A percentile compares a stretch with the other conserved stretches of the same genome.
Conservation (phyloP, 148 eudicot species). For the Rhododendron kiyosumense region DNA sequence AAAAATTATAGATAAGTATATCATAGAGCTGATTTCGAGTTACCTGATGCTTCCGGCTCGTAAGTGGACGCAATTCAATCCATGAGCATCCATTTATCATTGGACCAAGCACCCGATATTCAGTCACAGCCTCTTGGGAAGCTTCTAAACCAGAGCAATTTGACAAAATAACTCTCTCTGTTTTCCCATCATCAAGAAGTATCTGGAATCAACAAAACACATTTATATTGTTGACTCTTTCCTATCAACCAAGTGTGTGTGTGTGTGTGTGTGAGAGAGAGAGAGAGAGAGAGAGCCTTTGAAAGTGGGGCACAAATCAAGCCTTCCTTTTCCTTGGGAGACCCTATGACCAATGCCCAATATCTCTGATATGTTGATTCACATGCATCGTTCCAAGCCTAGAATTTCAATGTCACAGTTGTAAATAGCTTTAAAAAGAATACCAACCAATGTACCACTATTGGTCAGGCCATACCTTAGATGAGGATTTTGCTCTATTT, state of each 20-base stretch:
- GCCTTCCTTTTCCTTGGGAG: constrained; percentile 85
- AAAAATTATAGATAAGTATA: neutral
- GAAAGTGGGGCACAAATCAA: constrained; percentile 75
- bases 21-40: neutral
- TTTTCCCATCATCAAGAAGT: constrained; percentile 79
- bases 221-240: neutral
- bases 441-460: neutral
- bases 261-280: neutral
- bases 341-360: constrained; percentile 93
- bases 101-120: constrained; percentile 91
- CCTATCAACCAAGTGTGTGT: neutral
- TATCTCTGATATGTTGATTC: constrained; percentile 64
- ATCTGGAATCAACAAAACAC: constrained; percentile 37
- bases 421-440: neutral
- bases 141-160: constrained; percentile 62
- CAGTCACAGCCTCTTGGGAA: constrained; percentile 83
- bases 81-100: constrained; percentile 93
- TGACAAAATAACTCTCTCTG: constrained; percentile 84
- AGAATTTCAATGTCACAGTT: constrained; percentile 7
- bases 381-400: constrained; percentile 81
- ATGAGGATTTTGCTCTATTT: constrained; percentile 45
- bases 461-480: constrained; percentile 42
- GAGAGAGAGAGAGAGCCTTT: constrained; percentile 41
- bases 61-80: constrained; percentile 80
- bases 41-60: constrained; percentile 91